A percentile compares a stretch with the other conserved stretches of the same genome.
Evolutionary conservation across 2,329 filamentous ascomycete genomes (phyloP).

Genomic region (Apiospora kogelbergensis): DNA sequence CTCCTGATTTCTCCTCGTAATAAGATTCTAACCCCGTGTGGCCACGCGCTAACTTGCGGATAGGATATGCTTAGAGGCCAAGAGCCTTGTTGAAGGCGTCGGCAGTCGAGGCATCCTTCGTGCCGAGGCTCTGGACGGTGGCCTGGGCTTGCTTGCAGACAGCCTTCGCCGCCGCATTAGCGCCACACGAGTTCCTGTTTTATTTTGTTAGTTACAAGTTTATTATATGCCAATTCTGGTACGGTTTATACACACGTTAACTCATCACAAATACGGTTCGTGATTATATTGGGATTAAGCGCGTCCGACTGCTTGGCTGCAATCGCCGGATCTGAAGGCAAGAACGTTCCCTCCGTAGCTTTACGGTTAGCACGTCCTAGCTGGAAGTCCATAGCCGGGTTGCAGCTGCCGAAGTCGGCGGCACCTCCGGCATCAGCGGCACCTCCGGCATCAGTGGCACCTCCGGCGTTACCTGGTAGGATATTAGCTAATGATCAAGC

Average conservation of each 20-base stretch:
- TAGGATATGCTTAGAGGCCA: slow-evolving; percentile 31
- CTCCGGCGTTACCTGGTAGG: not conserved
- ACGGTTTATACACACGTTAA: too few relatives aligned
- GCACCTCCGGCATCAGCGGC: slow-evolving; percentile 23
- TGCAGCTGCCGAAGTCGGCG: slow-evolving; percentile 50
- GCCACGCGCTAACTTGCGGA: not conserved
- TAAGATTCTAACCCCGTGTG: not conserved
- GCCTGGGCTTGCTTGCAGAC: slow-evolving; percentile 49
- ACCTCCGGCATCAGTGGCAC: not conserved
- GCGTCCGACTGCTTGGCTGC: slow-evolving; percentile 56
- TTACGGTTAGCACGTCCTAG: slow-evolving; percentile 51
- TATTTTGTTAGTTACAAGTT: too few relatives aligned
- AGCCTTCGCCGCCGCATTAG: slow-evolving; percentile 52
- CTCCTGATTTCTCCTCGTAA: not conserved
- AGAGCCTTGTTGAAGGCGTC: slow-evolving; percentile 46
- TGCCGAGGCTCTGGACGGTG: slow-evolving; percentile 48
- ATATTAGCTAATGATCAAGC: not conserved
- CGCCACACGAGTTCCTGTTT: slow-evolving; percentile 60
- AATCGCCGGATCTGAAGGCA: slow-evolving; percentile 54
- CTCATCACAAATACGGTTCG: slow-evolving; percentile 61
- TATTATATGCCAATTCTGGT: too few relatives aligned
- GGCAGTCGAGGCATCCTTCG: slow-evolving; percentile 47
- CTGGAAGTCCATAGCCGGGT: slow-evolving; percentile 56
- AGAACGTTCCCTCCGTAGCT: slow-evolving; percentile 56
- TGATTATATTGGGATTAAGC: slow-evolving; percentile 64